These are phyloP conservation scores for Chlorella ohadii DNA, from an alignment of 139 green algal species.

Conservation along the genomic window DNA sequence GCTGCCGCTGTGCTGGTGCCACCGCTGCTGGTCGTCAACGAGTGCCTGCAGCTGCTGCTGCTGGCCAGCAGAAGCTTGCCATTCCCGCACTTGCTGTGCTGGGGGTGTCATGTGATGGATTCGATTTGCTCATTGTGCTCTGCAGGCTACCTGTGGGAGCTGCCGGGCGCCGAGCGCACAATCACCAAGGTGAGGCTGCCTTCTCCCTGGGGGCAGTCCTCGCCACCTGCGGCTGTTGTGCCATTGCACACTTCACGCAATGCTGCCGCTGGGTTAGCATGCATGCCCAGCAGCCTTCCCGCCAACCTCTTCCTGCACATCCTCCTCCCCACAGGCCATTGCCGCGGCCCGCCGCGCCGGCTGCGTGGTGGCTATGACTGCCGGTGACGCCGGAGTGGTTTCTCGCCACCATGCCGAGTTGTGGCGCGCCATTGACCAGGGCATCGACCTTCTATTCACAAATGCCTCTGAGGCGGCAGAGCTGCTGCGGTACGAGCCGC, in stretches of 20 bases:
- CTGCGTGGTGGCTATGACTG: conserved; percentile 83
- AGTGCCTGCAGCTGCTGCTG: not conserved
- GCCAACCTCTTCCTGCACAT: no score
- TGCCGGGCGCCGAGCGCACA: conserved; percentile 10
- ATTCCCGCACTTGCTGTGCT: no score
- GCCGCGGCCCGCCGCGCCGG: conserved; percentile 57
- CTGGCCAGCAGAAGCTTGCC: not conserved
- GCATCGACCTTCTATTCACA: conserved; percentile 87
- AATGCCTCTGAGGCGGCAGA: conserved; percentile 69
- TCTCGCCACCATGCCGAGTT: conserved; percentile 65
- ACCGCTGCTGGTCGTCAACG: no score
- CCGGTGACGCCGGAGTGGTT: conserved; percentile 85
- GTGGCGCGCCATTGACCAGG: conserved; percentile 54
- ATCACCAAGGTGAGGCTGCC: not conserved
- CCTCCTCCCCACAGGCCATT: conserved; percentile 48
- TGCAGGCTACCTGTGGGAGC: conserved; percentile 1
- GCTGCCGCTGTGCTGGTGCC: no score
- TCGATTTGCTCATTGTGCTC: no score
- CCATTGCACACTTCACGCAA: no score
- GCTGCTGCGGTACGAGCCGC: conserved; percentile 31
- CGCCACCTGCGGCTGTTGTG: no score
- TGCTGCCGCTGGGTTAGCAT: not conserved
- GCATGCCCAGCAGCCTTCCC: not conserved
- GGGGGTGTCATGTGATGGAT: no score
- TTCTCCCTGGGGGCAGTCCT: no score